Percentiles rank a stretch among this genome's conserved stretches.
Conservation (phyloP, 164 flowering plant species). For the Dillenia suffruticosa region DNA sequence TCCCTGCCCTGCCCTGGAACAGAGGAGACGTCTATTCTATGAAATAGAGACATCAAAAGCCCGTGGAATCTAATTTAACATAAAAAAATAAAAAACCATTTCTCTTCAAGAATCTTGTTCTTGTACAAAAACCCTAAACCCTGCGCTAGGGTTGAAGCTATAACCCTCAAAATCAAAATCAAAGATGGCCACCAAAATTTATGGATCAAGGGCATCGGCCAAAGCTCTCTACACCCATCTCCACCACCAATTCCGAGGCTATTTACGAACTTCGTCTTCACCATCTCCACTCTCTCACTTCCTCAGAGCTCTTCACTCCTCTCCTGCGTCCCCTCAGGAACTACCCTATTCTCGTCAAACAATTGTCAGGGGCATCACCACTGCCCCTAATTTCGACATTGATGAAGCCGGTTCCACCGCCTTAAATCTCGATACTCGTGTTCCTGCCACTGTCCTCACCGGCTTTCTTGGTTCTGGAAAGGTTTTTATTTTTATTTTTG, state of each 20-base stretch:
- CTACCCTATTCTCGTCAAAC: neutral
- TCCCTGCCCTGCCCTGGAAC: too few species aligned
- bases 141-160: neutral
- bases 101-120: too few species aligned
- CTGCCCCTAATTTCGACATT: slow-evolving; percentile 13
- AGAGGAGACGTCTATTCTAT: too few species aligned
- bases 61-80: too few species aligned
- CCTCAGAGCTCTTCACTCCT: slow-evolving; percentile 15
- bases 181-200: slow-evolving; percentile 14
- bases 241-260: slow-evolving; percentile 3
- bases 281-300: slow-evolving; percentile 5
- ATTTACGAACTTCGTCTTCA: neutral
- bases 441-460: slow-evolving; percentile 83
- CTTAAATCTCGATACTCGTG: slow-evolving; percentile 44
- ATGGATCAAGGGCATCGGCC: slow-evolving; percentile 10
- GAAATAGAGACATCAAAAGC: too few species aligned
- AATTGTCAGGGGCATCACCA: slow-evolving; percentile 26
- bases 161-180: too few species aligned
- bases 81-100: too few species aligned
- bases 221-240: slow-evolving; percentile 10
- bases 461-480: slow-evolving; percentile 96
- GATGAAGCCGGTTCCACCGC: slow-evolving; percentile 21
- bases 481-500: slow-evolving; percentile 42
- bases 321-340: too few species aligned
- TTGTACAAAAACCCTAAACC: neutral